Evolutionary conservation across 2,329 filamentous ascomycete genomes (phyloP).

Genomic region (Xylaria sp.): DNA sequence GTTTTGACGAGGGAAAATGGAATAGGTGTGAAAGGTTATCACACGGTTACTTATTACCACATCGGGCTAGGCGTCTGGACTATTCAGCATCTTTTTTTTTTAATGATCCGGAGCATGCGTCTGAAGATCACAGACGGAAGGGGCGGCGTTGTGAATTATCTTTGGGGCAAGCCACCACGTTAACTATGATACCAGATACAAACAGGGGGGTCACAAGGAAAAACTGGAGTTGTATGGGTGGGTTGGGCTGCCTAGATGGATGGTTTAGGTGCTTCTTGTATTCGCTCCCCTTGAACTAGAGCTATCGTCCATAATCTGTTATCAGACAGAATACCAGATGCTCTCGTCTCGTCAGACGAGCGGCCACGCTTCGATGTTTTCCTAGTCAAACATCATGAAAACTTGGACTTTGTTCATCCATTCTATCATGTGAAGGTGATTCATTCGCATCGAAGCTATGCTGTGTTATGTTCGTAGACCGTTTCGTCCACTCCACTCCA

Average conservation of each 20-base stretch:
- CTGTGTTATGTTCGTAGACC: neutral
- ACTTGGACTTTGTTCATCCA: neutral
- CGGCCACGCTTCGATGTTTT: constrained; percentile 4
- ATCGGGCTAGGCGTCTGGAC: constrained; percentile 18
- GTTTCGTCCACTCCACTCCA: neutral
- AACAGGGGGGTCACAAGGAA: constrained; percentile 4
- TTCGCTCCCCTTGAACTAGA: constrained; percentile 14
- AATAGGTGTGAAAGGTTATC: constrained; percentile 20
- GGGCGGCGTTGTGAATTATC: constrained; percentile 32
- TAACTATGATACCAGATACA: constrained; percentile 32
- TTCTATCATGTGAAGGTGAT: neutral
- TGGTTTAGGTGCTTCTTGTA: neutral
- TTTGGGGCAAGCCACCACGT: constrained; percentile 12
- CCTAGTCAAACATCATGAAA: neutral
- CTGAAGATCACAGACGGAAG: constrained; percentile 28
- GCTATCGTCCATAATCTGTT: constrained; percentile 12
- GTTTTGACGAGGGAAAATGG: constrained; percentile 6
- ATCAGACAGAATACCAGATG: constrained; percentile 14
- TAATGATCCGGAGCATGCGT: constrained; percentile 23
- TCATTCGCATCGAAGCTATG: neutral
- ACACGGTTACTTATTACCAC: constrained; percentile 3
- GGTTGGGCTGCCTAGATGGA: constrained; percentile 9
- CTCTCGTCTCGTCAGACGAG: constrained; percentile 7
- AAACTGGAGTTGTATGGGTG: constrained; percentile 24
- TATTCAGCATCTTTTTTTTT: constrained; percentile 12